phyloP scores from a whole-genome alignment of 2,329 filamentous ascomycete genomes.

The Exophiala xenobiotica region DNA sequence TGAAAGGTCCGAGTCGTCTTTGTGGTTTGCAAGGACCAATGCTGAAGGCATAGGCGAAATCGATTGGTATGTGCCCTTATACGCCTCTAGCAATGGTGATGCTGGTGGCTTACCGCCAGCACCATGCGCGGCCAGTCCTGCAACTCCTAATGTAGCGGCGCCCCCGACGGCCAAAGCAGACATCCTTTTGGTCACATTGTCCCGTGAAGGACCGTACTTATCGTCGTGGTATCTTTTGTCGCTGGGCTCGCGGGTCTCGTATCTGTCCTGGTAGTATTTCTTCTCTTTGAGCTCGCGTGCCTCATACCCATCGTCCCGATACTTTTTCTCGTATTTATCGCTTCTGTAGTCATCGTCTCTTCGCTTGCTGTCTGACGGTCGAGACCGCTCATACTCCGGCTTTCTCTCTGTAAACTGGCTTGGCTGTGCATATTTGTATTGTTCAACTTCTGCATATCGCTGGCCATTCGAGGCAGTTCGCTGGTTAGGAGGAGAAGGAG shows the following conservation, averaged over 20 bases:
- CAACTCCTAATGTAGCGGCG: conserved; percentile 38
- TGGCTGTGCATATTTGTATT: conserved; percentile 35
- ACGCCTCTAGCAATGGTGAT: conserved; percentile 86
- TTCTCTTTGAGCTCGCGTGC: conserved; percentile 23
- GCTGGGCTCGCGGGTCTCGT: conserved; percentile 8
- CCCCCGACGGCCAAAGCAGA: conserved; percentile 33
- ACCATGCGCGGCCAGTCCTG: conserved; percentile 35
- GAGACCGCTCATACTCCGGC: conserved; percentile 17
- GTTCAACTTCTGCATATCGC: conserved; percentile 34
- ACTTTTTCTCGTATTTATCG: conserved; percentile 12
- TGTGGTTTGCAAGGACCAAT: conserved; percentile 58
- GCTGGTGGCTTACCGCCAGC: conserved; percentile 59
- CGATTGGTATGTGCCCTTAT: conserved; percentile 89
- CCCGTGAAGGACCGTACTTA: conserved; percentile 16
- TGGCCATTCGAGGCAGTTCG: conserved; percentile 26
- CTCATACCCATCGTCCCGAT: conserved; percentile 18
- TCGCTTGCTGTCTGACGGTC: background rate
- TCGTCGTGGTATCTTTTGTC: conserved; percentile 17
- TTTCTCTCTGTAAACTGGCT: conserved; percentile 16
- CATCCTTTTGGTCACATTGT: conserved; percentile 28
- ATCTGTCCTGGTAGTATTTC: conserved; percentile 20
- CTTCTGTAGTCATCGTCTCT: conserved; percentile 27
- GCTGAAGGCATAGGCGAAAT: conserved; percentile 94
- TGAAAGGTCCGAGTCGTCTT: conserved; percentile 56
- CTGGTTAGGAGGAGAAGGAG: conserved; percentile 26